Evolutionary conservation across 148 eudicot genomes (phyloP), one percentile per base, ranked within the genome.

Genomic region (Fagopyrum homotropicum): DNA sequence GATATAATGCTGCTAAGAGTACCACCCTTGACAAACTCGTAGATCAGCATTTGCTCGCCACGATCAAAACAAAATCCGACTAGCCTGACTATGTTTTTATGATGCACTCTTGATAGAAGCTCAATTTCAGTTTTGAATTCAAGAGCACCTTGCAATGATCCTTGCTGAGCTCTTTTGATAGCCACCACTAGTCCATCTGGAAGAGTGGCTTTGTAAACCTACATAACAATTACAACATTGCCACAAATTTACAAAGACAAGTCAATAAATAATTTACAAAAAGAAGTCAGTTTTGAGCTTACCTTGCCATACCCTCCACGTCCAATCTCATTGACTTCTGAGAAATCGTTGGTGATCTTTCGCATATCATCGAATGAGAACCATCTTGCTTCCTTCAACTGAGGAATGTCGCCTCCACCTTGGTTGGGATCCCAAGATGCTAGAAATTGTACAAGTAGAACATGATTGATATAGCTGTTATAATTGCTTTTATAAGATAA

Each of bases 291-390:
- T 35, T 35, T 35, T 35, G 40, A 1, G 40, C 40, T 4, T 29
- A 92, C 98, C 91, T 87, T 93, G 69, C 98, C 98, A 75, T 89
- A 93, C 45, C 98, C 98, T 49, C 98, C 98, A 45, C 86, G 73
- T 54, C 98, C 98, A 77, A 93, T 82, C 63, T 72, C 73, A 78
- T 88, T 85, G 48, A 73, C 82, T 75, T 86, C 87, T 72, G 93
- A 83, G 73, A 93, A 93, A 77, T 87, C 86, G 47, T 83, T 80
- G 52, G 93, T 85, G 80, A 79, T 82, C 81, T 78, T 85, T 80
- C 85, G 85, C 71, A 92, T 80, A 71, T 92, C 98, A 57, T 87
- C 91, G 76, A 88, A 88, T 12, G 92, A 78, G 83, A 87, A 92
- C 77, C 75, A 82, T 77, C 88, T 86, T 9, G 91, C 89, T 78